Evolutionary conservation across 2,329 filamentous ascomycete species (phyloP).

Genomic region (Fusarium palustre): DNA sequence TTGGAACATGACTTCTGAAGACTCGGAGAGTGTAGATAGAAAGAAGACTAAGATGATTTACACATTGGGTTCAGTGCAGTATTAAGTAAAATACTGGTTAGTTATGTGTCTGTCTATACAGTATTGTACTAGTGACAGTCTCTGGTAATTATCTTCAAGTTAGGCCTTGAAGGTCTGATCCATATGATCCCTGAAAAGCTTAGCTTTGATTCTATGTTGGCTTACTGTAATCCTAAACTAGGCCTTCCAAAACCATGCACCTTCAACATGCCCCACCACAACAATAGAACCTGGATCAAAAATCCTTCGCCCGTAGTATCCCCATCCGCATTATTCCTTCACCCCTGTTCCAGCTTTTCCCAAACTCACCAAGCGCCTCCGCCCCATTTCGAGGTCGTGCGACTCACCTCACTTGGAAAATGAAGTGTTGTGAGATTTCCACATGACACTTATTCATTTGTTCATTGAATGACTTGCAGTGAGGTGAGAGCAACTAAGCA

Average conservation of each 20-base stretch:
- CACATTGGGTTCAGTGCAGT: neutral
- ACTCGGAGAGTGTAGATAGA: accelerated
- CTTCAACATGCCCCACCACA: neutral
- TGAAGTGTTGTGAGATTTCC: neutral
- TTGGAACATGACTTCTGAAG: neutral
- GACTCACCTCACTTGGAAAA: neutral
- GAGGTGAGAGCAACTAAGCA: neutral
- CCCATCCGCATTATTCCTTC: neutral
- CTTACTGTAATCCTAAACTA: neutral
- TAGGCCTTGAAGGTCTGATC: neutral
- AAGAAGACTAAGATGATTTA: accelerated
- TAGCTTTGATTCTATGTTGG: neutral
- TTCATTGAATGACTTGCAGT: accelerated
- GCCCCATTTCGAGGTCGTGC: accelerated
- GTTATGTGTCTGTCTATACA: neutral
- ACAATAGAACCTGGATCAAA: neutral
- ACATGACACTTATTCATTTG: accelerated
- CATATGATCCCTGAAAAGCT: neutral
- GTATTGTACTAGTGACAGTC: neutral
- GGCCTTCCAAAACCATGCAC: neutral
- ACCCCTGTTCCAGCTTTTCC: accelerated
- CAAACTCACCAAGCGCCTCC: neutral
- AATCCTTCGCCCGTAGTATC: neutral
- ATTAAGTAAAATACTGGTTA: neutral
- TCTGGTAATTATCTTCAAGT: neutral